Evolutionary conservation across 768 basidiomycete genomes (phyloP).

Genomic region (Agaricus subrufescens): DNA sequence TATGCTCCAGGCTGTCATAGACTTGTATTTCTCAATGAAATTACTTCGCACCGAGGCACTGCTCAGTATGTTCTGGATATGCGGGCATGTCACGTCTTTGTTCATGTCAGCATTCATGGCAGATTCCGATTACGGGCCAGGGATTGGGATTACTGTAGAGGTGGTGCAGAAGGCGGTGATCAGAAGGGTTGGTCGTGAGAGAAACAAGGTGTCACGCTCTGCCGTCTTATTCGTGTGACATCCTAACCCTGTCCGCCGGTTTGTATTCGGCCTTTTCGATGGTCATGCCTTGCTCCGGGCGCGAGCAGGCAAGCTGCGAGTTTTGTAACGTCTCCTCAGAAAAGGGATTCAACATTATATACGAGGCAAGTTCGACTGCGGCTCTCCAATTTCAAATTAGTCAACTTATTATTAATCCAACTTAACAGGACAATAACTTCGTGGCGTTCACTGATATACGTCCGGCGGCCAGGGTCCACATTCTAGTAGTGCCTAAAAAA

Average conservation of each 20-base stretch:
- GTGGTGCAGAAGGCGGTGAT: too few species aligned
- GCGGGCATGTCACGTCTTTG: neutral
- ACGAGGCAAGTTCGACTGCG: neutral
- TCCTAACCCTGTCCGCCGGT: too few species aligned
- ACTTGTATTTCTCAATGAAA: slow-evolving; percentile 43
- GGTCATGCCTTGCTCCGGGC: neutral
- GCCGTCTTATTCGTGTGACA: too few species aligned
- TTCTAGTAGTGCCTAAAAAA: slow-evolving; percentile 45
- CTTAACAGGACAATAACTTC: slow-evolving; percentile 38
- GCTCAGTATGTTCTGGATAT: neutral
- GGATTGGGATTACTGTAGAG: too few species aligned
- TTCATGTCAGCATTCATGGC: slow-evolving; percentile 3
- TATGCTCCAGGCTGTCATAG: slow-evolving; percentile 52
- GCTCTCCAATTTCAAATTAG: neutral
- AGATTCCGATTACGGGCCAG: neutral
- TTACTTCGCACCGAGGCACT: neutral
- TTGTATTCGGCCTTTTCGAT: too few species aligned
- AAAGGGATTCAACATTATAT: slow-evolving; percentile 3
- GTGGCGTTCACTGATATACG: slow-evolving; percentile 47
- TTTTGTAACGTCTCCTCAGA: slow-evolving; percentile 4
- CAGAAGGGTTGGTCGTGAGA: too few species aligned
- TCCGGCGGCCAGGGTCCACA: slow-evolving; percentile 47
- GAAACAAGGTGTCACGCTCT: too few species aligned
- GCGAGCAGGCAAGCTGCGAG: neutral
- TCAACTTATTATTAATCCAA: neutral